Evolutionary conservation across 2,329 filamentous ascomycete species (phyloP).

Genomic region (Botrytis hyacinthi): DNA sequence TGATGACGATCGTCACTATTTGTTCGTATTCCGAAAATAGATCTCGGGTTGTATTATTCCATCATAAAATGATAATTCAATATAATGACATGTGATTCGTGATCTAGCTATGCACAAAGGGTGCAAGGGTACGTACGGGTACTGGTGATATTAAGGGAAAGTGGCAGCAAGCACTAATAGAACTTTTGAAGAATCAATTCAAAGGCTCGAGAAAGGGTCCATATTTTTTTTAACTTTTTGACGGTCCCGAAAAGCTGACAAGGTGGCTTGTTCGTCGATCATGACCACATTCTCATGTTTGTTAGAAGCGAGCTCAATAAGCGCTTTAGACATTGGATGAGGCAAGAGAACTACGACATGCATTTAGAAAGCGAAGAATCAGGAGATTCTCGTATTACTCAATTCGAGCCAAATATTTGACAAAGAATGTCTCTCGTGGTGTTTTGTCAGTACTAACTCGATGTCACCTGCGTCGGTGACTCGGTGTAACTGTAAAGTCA

Average conservation of each 20-base stretch:
- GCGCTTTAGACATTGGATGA: not conserved
- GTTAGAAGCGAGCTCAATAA: not conserved
- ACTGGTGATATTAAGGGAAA: not conserved
- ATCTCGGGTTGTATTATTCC: not conserved
- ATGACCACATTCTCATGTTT: not conserved
- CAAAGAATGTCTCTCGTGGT: not conserved
- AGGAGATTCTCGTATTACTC: not conserved
- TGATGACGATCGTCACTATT: not conserved
- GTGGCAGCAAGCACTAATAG: not conserved
- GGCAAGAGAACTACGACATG: not conserved
- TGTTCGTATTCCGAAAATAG: slow-evolving; percentile 3
- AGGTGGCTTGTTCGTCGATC: not conserved
- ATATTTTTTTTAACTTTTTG: not conserved
- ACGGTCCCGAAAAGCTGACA: not conserved
- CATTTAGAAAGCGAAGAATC: not conserved
- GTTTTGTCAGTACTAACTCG: not conserved
- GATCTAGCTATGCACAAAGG: not conserved
- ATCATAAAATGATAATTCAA: not conserved
- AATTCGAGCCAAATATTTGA: too few species aligned
- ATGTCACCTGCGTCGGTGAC: not conserved
- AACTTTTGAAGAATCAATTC: not conserved
- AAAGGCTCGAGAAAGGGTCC: too few species aligned
- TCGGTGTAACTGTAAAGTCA: not conserved
- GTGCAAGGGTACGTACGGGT: not conserved
- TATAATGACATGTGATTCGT: not conserved